Percentiles rank a stretch among this genome's conserved stretches.
phyloP scores from a whole-genome alignment of 495 filamentous ascomycete genomes.

The Parathielavia hyrcaniae region DNA sequence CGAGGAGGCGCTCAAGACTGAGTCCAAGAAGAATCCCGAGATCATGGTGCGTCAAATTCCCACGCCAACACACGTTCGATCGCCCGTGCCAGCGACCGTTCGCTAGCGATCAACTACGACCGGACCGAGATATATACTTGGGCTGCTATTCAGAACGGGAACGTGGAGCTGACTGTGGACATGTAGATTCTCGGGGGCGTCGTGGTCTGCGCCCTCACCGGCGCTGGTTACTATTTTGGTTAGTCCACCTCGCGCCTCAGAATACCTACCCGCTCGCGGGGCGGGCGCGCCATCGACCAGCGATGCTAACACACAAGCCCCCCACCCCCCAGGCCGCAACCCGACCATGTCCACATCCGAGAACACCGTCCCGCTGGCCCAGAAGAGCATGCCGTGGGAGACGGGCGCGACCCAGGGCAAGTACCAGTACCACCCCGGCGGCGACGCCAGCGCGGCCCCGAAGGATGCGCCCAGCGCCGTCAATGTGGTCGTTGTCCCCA shows the following conservation, averaged over 20 bases:
- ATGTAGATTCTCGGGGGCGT: conserved; percentile 77
- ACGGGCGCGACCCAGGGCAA: conserved; percentile 57
- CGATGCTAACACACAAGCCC: conserved; percentile 24
- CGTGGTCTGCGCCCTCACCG: conserved; percentile 80
- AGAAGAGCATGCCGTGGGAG: conserved; percentile 85
- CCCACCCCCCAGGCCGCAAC: conserved; percentile 57
- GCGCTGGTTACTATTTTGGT: conserved; percentile 86
- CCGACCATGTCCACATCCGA: conserved; percentile 84
- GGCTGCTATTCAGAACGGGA: neutral
- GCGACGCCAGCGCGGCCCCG: conserved; percentile 64
- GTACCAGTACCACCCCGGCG: conserved; percentile 89
- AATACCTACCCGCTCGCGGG: neutral
- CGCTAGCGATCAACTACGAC: neutral
- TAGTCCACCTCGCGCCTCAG: conserved; percentile 18
- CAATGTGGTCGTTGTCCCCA: conserved; percentile 87
- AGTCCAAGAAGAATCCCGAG: conserved; percentile 50
- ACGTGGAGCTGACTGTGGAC: conserved; percentile 20
- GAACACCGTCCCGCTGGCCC: conserved; percentile 63
- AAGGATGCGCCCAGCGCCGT: conserved; percentile 90
- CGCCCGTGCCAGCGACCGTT: neutral
- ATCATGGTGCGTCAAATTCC: conserved; percentile 40
- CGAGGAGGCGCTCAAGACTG: conserved; percentile 41
- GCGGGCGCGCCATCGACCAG: neutral
- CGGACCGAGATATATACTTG: neutral
- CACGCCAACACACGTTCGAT: conserved; percentile 1